Base-by-base conservation (phyloP, 345 rosid genomes). In the Microcos paniculata region DNA sequence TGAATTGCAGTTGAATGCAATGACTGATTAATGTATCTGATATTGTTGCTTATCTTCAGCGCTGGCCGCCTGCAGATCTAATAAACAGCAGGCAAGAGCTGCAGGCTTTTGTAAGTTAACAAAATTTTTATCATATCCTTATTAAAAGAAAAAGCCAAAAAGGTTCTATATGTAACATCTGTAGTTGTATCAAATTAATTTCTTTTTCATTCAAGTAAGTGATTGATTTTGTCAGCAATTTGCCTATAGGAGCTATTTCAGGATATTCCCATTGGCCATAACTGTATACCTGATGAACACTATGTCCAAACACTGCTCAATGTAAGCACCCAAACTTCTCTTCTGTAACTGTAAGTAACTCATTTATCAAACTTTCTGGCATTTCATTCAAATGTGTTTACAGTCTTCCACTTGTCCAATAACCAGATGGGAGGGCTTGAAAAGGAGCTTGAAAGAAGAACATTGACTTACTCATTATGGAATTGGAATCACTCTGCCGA, bases 221-320 rank as follows among this genome's bases (percentile, higher is more conserved):
- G 15, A 64, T 4, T 35, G 28, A 64, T 40, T 40, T 40, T n/a
- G 24, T 40, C 49, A 40, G 70, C 30, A 19, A 40, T 64, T 64
- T 64, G 1, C 4, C 23, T 55, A 18, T 56, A 59, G 71, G 66
- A 6, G 53, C 7, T 49, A n/a, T 52, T 80, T 80, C 88, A 85
- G 90, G 81, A 80, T 78, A 82, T 76, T 79, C 83, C 78, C 71
- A 80, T 78, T 84, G 85, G 79, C 85, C 87, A 83, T 58, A 86
- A 86, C 68, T 89, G 91, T 68, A 84, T 89, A 66, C 90, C 93
- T 28, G 91, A 89, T 78, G 93, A 89, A 73, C 91, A 89, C 71
- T 89, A 83, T 8, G 85, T 87, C 76, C 86, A 62, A 70, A 89
- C 93, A 46, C 79, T 89, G 77, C 79, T 89, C 57, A 77, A 88